Conservation (phyloP, 169 alveolate genomes). For the Eimeria sp. region DNA sequence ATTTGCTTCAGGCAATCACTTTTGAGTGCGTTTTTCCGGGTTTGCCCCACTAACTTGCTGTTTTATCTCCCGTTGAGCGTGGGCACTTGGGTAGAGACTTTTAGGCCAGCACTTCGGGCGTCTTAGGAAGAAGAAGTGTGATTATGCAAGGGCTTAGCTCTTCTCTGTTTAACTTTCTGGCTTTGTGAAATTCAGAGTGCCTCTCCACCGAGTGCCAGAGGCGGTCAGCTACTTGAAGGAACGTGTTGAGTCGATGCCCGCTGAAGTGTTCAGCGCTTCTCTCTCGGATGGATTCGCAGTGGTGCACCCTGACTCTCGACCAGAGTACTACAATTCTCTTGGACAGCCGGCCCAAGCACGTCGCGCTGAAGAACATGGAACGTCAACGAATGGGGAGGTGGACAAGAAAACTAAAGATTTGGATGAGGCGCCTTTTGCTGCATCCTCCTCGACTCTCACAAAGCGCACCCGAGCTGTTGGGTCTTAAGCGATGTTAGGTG, state of each 20-base stretch:
- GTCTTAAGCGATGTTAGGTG: not conserved
- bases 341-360: constrained; percentile 42
- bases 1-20: constrained; percentile 56
- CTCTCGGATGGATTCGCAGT: constrained; percentile 64
- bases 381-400: constrained; percentile 36
- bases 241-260: constrained; percentile 70
- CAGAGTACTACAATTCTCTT: constrained; percentile 46
- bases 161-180: not conserved
- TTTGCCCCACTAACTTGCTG: not conserved
- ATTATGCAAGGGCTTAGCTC: not conserved
- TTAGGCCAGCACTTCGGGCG: not conserved
- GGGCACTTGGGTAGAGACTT: not conserved
- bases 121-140: not conserved
- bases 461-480: constrained; percentile 76
- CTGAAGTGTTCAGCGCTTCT: constrained; percentile 69
- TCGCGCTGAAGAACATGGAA: constrained; percentile 35
- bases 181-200: constrained; percentile 48
- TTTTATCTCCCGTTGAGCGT: not conserved
- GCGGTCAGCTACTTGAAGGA: constrained; percentile 65
- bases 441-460: constrained; percentile 61
- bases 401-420: constrained; percentile 61
- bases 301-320: constrained; percentile 51
- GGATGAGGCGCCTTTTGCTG: constrained; percentile 60
- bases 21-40: constrained; percentile 23
- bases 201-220: constrained; percentile 68